phyloP scores from a whole-genome alignment of 2,329 filamentous ascomycete species.

The Myriosclerotinia curreyana region DNA sequence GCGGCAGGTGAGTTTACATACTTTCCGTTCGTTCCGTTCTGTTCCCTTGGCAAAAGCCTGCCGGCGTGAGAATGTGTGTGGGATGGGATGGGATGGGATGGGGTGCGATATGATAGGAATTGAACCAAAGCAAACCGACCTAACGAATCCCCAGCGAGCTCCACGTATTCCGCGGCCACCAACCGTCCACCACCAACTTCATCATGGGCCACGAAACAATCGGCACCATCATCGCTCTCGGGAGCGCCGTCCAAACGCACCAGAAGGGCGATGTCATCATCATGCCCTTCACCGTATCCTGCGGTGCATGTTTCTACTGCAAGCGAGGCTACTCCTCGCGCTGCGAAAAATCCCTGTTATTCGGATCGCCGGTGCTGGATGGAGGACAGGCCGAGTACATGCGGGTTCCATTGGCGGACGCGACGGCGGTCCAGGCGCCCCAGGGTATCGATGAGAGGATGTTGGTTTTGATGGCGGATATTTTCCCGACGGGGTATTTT shows the following conservation, averaged over 20 bases:
- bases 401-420: conserved; percentile 76
- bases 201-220: conserved; percentile 83
- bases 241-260: conserved; percentile 64
- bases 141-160: conserved; percentile 60
- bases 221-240: conserved; percentile 67
- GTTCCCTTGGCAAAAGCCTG: too few relatives aligned
- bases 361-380: conserved; percentile 67
- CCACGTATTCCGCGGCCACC: conserved; percentile 78
- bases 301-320: conserved; percentile 81
- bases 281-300: conserved; percentile 78
- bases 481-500: conserved; percentile 85
- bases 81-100: too few relatives aligned
- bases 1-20: conserved; percentile 67
- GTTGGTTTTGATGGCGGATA: conserved; percentile 86
- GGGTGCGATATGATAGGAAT: neutral
- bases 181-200: conserved; percentile 61
- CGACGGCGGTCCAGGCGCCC: conserved; percentile 73
- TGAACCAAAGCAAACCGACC: conserved; percentile 6
- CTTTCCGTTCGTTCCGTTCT: too few relatives aligned
- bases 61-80: too few relatives aligned
- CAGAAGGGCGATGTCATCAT: conserved; percentile 75
- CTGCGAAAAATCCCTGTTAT: conserved; percentile 67
- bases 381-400: conserved; percentile 82
- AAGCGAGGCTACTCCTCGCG: conserved; percentile 71
- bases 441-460: conserved; percentile 68